Base-by-base conservation (phyloP, 805 yeast species). In the Ogataea pignaliae region DNA sequence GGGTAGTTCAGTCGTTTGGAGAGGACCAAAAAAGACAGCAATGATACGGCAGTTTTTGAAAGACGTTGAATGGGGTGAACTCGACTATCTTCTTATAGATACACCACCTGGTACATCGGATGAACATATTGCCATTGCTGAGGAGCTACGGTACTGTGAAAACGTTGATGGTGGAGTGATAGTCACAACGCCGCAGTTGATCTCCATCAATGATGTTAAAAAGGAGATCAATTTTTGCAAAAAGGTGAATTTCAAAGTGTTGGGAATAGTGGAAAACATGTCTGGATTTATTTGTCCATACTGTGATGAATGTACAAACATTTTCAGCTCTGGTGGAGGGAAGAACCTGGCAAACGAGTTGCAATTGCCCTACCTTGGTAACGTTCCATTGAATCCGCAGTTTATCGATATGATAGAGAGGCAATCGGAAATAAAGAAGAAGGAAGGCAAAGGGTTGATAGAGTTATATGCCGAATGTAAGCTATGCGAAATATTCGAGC, bases 51-150 rank as follows among this genome's bases (percentile, higher is more conserved):
- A 93, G 66, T 91, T 93, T 60, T 70, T 95, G 35, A 78, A 79
- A 48, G 98, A 93, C 61, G 96, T 91, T 2, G 78, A 78, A 28
- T 93, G 99, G 99, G 96, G 88, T 0, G 69, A 75, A 26, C 79
- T 88, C 44, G 80, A 83, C 55, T 91, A 86, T 59, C 66, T 91
- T 44, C 66, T 93, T 29, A 89, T 93, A 6, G 99, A 93, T 61
- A 93, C 99, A 0, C 99, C 99, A 1, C 99, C 99, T 0, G 99
- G 99, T 0, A 93, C 99, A 0, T 85, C 96, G 0, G 99, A 93
- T 64, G 99, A 93, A 62, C 99, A 93, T 62, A 93, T 93, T 33
- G 89, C 97, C 3, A 85, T 95, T 33, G 97, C 97, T 5, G 98
- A 93, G 59, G 95, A 89, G 63, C 71, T 93, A 34, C 67, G 84